Evolutionary conservation across 768 basidiomycete genomes (phyloP).

Genomic region (Daedaleopsis sinensis): DNA sequence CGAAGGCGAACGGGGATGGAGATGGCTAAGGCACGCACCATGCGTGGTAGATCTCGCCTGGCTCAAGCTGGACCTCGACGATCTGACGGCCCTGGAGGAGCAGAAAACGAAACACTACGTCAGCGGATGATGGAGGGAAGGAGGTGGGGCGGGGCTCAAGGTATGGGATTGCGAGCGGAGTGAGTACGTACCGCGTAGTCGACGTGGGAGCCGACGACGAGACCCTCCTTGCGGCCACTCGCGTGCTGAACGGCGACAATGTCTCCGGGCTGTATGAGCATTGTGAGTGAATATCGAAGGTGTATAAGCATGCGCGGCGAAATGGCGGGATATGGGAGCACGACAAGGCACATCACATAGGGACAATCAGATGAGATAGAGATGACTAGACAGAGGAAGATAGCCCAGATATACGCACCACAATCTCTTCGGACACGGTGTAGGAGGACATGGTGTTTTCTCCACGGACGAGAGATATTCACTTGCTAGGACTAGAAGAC

Average conservation of each 20-base stretch:
- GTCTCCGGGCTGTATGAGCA: constrained; percentile 63
- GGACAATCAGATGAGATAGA: background rate
- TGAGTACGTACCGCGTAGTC: constrained; percentile 71
- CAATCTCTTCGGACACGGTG: constrained; percentile 38
- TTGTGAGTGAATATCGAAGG: background rate
- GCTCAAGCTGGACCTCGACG: constrained; percentile 80
- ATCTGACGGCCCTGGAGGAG: constrained; percentile 72
- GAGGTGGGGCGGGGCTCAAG: background rate
- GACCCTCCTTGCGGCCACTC: constrained; percentile 69
- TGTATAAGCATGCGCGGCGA: background rate
- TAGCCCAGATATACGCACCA: constrained; percentile 14
- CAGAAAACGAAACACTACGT: background rate
- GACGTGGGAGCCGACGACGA: constrained; percentile 75
- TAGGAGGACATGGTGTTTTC: constrained; percentile 22
- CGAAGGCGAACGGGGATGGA: background rate
- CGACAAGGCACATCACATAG: background rate
- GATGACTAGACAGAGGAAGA: background rate
- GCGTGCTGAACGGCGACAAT: constrained; percentile 77
- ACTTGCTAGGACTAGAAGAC: background rate
- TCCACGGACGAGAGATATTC: background rate
- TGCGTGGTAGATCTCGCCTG: constrained; percentile 66
- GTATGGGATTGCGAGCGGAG: background rate
- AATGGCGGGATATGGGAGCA: background rate
- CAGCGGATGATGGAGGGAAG: background rate
- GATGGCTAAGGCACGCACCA: constrained; percentile 44